phyloP scores from a whole-genome alignment of 176 grass and related monocot species.

The Oryza nivara region DNA sequence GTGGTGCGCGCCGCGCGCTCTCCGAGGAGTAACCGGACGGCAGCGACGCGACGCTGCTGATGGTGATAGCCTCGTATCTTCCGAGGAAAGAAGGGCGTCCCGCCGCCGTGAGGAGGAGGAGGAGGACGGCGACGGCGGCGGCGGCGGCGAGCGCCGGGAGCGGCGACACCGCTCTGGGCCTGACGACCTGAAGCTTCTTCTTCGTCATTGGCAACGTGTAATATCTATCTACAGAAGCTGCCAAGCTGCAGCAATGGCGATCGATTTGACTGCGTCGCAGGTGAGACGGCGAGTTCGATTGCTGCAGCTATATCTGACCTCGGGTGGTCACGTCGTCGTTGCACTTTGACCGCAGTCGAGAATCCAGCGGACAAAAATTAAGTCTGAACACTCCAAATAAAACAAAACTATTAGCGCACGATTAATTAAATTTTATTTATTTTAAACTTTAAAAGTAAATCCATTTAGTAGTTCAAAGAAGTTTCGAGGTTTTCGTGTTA shows the following conservation, averaged over 20 bases:
- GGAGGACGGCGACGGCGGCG: constrained; percentile 33
- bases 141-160: constrained; percentile 18
- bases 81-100: not conserved
- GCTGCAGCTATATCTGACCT: not conserved
- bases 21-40: not conserved
- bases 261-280: not conserved
- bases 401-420: no score
- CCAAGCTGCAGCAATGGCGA: not conserved
- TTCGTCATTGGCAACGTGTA: not conserved
- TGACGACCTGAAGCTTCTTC: constrained; percentile 49
- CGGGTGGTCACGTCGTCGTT: not conserved
- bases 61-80: not conserved
- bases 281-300: not conserved
- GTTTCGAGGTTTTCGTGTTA: no score
- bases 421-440: no score
- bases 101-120: constrained; percentile 29
- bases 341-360: not conserved
- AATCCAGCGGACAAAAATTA: no score
- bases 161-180: constrained; percentile 3
- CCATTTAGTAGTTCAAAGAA: no score
- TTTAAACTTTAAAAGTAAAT: no score
- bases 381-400: no score
- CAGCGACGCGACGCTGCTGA: not conserved
- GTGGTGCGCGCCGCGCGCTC: no score
- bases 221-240: not conserved